Evolutionary conservation across 148 eudicot species (phyloP).

Genomic region (Cornus kousa): DNA sequence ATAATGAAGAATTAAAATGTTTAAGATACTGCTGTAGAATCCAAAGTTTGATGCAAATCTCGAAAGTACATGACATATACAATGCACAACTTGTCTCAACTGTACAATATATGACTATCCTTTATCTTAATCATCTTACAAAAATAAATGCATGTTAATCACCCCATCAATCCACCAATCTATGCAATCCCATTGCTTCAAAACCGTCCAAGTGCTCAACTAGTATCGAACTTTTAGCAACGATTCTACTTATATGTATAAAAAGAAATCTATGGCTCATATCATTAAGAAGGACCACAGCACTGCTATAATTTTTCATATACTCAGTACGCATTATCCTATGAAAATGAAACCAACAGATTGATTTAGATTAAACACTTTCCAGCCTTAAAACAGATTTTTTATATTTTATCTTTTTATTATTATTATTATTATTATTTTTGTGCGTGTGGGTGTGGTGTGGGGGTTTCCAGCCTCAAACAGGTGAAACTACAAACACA

Average conservation of each 20-base stretch:
- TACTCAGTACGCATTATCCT: neutral
- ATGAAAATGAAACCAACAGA: too few species aligned
- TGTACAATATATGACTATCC: neutral
- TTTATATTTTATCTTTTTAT: too few species aligned
- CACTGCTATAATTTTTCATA: neutral
- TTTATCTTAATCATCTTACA: neutral
- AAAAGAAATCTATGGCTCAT: neutral
- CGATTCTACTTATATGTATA: too few species aligned
- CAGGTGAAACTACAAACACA: too few species aligned
- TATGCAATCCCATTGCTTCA: neutral
- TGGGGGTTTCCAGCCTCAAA: too few species aligned
- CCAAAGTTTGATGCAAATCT: neutral
- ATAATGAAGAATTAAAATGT: neutral
- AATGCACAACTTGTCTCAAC: neutral
- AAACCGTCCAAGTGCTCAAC: neutral
- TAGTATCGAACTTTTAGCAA: neutral
- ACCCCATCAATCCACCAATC: neutral
- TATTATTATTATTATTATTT: too few species aligned
- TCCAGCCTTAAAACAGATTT: too few species aligned
- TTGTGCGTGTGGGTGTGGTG: too few species aligned
- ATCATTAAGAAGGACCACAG: neutral
- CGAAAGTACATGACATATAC: neutral
- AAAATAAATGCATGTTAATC: neutral
- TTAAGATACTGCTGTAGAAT: neutral
- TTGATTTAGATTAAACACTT: too few species aligned